phyloP scores from a whole-genome alignment of 805 yeast genomes.

The Pichia cephalocereana region DNA sequence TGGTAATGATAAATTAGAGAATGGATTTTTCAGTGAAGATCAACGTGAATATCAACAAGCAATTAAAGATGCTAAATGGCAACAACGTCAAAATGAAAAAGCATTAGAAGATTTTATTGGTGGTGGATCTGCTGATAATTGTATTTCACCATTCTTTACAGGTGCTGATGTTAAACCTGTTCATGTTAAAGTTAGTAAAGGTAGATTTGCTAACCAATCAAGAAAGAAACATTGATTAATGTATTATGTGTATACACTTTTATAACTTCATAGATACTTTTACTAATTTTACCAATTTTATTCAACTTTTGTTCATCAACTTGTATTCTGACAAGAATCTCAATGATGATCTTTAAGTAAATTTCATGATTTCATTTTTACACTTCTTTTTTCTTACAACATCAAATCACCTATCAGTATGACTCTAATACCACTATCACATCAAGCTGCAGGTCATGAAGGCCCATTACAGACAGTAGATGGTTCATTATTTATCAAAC shows the following conservation, averaged over 20 bases:
- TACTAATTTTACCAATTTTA: too few species aligned
- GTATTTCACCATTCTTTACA: constrained; percentile 76
- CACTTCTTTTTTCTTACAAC: background rate
- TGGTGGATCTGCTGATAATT: constrained; percentile 85
- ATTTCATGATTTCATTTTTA: too few species aligned
- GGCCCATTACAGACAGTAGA: constrained; percentile 59
- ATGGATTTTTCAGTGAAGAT: constrained; percentile 72
- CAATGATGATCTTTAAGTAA: too few species aligned
- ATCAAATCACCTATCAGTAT: constrained; percentile 1
- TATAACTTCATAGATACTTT: too few species aligned
- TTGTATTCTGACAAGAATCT: too few species aligned
- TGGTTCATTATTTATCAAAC: constrained; percentile 68
- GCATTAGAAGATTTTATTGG: constrained; percentile 83
- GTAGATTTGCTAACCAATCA: constrained; percentile 70
- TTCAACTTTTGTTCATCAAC: too few species aligned
- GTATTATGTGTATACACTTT: background rate
- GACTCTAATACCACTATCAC: constrained; percentile 31
- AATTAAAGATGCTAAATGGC: constrained; percentile 81
- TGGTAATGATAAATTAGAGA: constrained; percentile 42
- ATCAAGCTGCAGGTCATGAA: constrained; percentile 90
- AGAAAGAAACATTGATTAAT: constrained; percentile 25
- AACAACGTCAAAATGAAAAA: constrained; percentile 77
- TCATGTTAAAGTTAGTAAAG: constrained; percentile 76
- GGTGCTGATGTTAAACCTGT: constrained; percentile 47
- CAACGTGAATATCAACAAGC: constrained; percentile 91